Evolutionary conservation across 345 rosid genomes (phyloP), one percentile per base, ranked within the genome.

Genomic region (Eucalyptus viminalis): DNA sequence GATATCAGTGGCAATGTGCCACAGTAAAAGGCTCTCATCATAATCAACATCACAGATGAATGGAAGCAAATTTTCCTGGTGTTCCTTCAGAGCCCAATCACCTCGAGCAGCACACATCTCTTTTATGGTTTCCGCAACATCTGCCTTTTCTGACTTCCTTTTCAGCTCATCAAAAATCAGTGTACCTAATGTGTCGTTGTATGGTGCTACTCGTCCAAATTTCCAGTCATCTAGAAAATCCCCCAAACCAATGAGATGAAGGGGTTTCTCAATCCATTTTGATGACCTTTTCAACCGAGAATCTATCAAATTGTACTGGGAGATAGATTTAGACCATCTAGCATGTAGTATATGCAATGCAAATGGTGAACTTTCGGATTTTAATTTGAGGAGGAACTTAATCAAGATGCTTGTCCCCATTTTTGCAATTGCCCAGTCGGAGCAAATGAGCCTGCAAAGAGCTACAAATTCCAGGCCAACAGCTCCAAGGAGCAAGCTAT

Each of bases 61-160:
- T 47, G 49, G 49, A 49, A 49, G 14, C 49, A 51, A 50, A 8
- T n/a, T n/a, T n/a, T n/a, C n/a, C n/a, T n/a, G n/a, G n/a, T n/a
- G n/a, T n/a, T n/a, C n/a, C n/a, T n/a, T 4, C 40, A 37, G 40
- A 37, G 40, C 40, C 40, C 40, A 9, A 11, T 11, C 11, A 1
- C 49, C 49, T 47, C 0, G 13, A 47, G 49, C 4, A 3, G 0
- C 49, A 47, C 49, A 47, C 2, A 3, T 11, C 4, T 47, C 4
- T 12, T 11, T 47, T 4, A 11, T 1, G 49, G 2, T 19, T 21
- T 21, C 25, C 2, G 0, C 0, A 54, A 21, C 58, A 3, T 54
- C 1, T 21, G 2, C 58, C 21, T 17, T 0, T 3, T 0, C 0
- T 54, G 58, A 54, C 58, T 54, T 21, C 9, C 1, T 2, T 0